Conservation (phyloP, 257 asterid genomes). For the Ajuga chamaepitys region DNA sequence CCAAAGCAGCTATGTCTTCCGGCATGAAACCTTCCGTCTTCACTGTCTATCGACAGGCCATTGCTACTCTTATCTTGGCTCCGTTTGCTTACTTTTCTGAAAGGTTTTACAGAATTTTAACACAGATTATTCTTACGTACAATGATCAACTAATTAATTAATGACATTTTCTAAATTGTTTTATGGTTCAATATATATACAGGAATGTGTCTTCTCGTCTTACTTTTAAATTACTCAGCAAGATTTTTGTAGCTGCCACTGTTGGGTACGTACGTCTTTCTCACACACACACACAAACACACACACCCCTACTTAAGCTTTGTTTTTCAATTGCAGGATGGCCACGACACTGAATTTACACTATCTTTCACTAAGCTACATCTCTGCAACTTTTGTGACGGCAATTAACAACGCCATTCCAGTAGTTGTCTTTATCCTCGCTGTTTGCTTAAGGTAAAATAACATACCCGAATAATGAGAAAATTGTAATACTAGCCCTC, state of each 20-base stretch:
- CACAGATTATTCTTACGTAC: no score
- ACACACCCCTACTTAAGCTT: no score
- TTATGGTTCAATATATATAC: background rate
- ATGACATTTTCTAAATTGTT: no score
- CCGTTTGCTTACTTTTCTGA: conserved; percentile 45
- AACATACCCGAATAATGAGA: no score
- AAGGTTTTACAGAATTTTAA: conserved; percentile 1
- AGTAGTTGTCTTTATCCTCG: conserved; percentile 42
- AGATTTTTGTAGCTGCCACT: conserved; percentile 37
- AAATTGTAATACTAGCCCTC: no score
- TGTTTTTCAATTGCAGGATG: conserved; percentile 22
- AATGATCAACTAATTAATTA: no score
- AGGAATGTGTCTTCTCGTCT: conserved; percentile 31
- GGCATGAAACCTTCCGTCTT: conserved; percentile 61
- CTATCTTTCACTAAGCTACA: conserved; percentile 31
- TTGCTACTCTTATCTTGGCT: conserved; percentile 41
- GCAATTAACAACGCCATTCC: conserved; percentile 52
- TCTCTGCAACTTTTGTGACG: conserved; percentile 54
- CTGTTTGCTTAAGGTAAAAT: conserved; percentile 42
- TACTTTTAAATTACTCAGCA: conserved; percentile 28
- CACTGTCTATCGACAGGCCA: conserved; percentile 49
- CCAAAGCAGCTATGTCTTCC: conserved; percentile 47
- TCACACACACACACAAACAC: no score
- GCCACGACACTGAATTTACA: conserved; percentile 38
- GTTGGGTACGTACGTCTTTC: conserved; percentile 34